phyloP scores from a whole-genome alignment of 345 rosid genomes.

The Linum tenue region DNA sequence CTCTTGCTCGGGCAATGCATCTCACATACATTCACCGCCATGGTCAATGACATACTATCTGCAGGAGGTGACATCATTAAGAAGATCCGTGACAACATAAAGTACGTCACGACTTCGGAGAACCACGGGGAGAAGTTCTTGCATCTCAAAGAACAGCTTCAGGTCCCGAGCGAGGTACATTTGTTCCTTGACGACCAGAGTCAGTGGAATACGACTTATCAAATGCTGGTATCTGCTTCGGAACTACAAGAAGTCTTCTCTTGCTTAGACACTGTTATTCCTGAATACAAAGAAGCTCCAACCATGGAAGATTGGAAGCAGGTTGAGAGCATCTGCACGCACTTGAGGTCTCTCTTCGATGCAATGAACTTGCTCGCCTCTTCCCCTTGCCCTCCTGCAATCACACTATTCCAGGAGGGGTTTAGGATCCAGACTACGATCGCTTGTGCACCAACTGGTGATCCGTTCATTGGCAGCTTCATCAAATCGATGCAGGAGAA shows the following conservation, averaged over 20 bases:
- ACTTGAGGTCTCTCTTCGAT: constrained; percentile 66
- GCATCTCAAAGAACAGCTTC: constrained; percentile 83
- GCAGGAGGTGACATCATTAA: constrained; percentile 47
- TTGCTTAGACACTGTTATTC: constrained; percentile 74
- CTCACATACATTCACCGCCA: constrained; percentile 44
- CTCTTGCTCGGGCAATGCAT: constrained; percentile 58
- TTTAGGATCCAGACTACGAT: constrained; percentile 60
- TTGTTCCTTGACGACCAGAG: constrained; percentile 59
- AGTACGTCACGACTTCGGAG: constrained; percentile 79
- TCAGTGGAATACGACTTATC: constrained; percentile 77
- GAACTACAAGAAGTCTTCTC: constrained; percentile 81
- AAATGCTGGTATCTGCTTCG: constrained; percentile 73
- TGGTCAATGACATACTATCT: constrained; percentile 49
- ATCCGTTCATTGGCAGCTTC: constrained; percentile 54
- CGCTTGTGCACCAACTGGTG: constrained; percentile 43
- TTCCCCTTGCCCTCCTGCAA: constrained; percentile 42
- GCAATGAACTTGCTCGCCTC: constrained; percentile 50
- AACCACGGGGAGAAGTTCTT: constrained; percentile 77
- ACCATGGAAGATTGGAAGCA: constrained; percentile 66
- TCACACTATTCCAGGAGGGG: constrained; percentile 61
- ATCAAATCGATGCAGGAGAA: constrained; percentile 48
- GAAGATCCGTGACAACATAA: constrained; percentile 72
- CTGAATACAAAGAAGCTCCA: constrained; percentile 64
- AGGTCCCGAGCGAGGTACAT: constrained; percentile 62
- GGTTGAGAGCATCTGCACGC: constrained; percentile 54